Base-by-base conservation (phyloP, 345 rosid species). In the Gossypium anomalum region DNA sequence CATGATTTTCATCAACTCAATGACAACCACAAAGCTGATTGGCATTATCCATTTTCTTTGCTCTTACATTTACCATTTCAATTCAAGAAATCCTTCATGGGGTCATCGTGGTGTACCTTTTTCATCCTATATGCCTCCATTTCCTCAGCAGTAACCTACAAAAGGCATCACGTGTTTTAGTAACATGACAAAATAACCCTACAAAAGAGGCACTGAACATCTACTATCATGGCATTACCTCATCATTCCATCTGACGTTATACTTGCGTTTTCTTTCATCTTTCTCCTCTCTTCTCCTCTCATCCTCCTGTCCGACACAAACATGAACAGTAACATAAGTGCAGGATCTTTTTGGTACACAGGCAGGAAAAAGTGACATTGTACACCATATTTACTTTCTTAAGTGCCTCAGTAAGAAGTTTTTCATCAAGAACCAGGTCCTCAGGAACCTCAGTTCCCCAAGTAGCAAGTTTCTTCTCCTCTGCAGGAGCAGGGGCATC, bases 61-160 rank as follows among this genome's bases (percentile, higher is more conserved):
- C n/a, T 68, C 7, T 22, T 48, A 68, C 44, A 48, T 48, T 67
- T 49, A 67, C 48, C 16, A 1, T 67, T 47, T 73, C 78, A 67
- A 70, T 82, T 75, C 43, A 85, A 63, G 65, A 87, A 80, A 75
- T 82, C 82, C 78, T 83, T 89, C 89, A 89, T 85, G 10, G 90
- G 90, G 56, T 86, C 90, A 48, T 86, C 91, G 1, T 72, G 79
- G 62, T 80, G 91, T 4, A 80, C 17, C 79, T 57, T 89, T 68
- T 83, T 87, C 88, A 86, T 82, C 43, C 88, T 59, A 75, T 86
- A 87, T 15, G 90, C 91, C 73, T 89, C 91, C 90, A 89, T 86
- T 7, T 87, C 85, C 74, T 89, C 86, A 0, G 78, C 51, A 3
- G 87, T 85, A 73, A 80, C 80, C 88, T 85, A 64, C 8, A 62